Evolutionary conservation across 163 green algal genomes (phyloP).

Genomic region (Smithsoniella earleae): DNA sequence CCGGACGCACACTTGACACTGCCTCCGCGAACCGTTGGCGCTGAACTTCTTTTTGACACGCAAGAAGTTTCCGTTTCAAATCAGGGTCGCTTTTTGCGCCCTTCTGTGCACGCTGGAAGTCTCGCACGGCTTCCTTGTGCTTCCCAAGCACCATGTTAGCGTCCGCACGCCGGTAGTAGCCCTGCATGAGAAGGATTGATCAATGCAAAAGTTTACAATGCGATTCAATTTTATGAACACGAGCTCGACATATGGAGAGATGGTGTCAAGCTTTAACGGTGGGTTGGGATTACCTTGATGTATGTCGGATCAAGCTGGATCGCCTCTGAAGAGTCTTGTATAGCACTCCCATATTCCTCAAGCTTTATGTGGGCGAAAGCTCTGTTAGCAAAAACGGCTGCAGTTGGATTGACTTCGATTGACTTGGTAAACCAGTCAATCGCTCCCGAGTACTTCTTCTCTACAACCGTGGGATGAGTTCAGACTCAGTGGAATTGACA

Average conservation of each 20-base stretch:
- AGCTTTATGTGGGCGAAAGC: conserved; percentile 74
- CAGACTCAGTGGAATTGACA: conserved; percentile 1
- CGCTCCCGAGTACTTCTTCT: conserved; percentile 70
- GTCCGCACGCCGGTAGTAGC: conserved; percentile 86
- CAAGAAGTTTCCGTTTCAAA: conserved; percentile 74
- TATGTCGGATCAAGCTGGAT: conserved; percentile 82
- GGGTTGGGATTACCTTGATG: conserved; percentile 73
- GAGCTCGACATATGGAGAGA: background rate
- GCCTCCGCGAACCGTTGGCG: conserved; percentile 80
- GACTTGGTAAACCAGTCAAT: conserved; percentile 72
- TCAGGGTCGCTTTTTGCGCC: conserved; percentile 78
- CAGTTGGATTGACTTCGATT: conserved; percentile 62
- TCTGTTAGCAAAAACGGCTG: conserved; percentile 70
- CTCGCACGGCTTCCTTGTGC: conserved; percentile 79
- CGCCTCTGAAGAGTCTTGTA: conserved; percentile 75
- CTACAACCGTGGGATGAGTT: conserved; percentile 41
- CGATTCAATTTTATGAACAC: background rate
- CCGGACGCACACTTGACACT: conserved; percentile 37
- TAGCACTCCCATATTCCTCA: conserved; percentile 80
- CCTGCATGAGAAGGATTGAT: conserved; percentile 47
- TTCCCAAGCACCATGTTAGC: conserved; percentile 80
- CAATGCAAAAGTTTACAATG: background rate
- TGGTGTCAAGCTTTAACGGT: background rate
- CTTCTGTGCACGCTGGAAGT: conserved; percentile 79
- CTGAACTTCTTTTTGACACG: conserved; percentile 85